phyloP scores from a whole-genome alignment of 2,329 filamentous ascomycete genomes.

The Diaporthe sp. region DNA sequence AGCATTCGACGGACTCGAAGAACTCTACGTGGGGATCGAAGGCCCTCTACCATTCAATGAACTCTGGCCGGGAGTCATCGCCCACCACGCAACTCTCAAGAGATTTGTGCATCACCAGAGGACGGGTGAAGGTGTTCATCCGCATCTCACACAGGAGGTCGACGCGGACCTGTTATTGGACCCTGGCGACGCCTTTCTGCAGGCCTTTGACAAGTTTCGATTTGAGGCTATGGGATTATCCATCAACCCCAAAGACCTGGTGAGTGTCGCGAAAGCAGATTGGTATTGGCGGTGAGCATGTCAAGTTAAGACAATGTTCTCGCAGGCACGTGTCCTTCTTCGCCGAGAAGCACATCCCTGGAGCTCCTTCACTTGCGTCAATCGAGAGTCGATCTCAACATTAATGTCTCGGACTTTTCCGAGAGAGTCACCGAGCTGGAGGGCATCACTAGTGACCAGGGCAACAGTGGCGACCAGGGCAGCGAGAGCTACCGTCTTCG shows the following conservation, averaged over 20 bases:
- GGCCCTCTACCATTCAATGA: not conserved
- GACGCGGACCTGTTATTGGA: not conserved
- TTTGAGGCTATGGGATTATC: not conserved
- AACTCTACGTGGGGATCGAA: not conserved
- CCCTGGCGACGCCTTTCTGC: not conserved
- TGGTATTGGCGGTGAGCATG: not conserved
- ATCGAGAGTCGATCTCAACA: not conserved
- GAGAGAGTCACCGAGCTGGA: not conserved
- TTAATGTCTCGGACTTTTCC: not conserved
- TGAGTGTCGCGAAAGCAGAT: not conserved
- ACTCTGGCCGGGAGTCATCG: not conserved
- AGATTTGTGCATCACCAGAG: not conserved
- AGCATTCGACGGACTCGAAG: not conserved
- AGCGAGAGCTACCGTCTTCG: not conserved
- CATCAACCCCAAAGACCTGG: not conserved
- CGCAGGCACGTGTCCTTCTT: not conserved
- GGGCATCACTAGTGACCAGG: not conserved
- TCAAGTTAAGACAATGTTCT: not conserved
- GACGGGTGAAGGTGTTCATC: too few relatives aligned
- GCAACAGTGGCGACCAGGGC: not conserved
- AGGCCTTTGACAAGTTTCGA: not conserved
- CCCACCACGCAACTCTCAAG: not conserved
- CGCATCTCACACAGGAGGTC: accelerated
- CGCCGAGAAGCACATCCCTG: not conserved
- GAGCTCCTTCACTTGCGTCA: not conserved